phyloP scores from a whole-genome alignment of 768 basidiomycete species.

The Boletus vermiculosoides region DNA sequence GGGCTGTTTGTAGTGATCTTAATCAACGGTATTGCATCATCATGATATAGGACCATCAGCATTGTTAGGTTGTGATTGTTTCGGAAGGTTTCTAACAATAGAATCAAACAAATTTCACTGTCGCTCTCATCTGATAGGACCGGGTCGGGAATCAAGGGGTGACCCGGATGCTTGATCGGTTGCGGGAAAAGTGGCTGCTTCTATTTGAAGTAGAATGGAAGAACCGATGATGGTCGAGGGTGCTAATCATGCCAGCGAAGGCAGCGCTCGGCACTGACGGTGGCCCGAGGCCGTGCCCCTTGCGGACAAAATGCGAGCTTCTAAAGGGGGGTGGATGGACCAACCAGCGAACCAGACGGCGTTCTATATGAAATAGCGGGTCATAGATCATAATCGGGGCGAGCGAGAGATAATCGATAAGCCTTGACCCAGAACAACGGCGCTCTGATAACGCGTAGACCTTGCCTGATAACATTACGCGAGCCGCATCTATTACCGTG shows the following conservation, averaged over 20 bases:
- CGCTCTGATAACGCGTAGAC: not conserved
- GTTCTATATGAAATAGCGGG: not conserved
- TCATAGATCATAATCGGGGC: not conserved
- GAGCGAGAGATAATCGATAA: not conserved
- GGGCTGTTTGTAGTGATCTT: not conserved
- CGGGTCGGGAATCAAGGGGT: too few relatives aligned
- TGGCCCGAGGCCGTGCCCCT: not conserved
- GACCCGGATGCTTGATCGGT: not conserved
- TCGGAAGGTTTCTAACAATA: too few relatives aligned
- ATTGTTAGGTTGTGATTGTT: not conserved
- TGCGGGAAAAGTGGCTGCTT: not conserved
- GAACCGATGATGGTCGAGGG: not conserved
- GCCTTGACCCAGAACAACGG: not conserved
- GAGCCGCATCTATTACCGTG: not conserved
- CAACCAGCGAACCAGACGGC: not conserved
- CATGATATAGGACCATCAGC: not conserved
- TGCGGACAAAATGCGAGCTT: not conserved
- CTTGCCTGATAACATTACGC: not conserved
- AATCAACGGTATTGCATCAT: not conserved
- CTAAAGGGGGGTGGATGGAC: not conserved
- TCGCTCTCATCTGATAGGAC: not conserved
- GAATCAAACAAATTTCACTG: not conserved
- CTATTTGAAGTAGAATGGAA: not conserved
- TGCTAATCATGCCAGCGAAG: not conserved
- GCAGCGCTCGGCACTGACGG: not conserved